These are phyloP conservation scores for Vitis rupestris DNA, from an alignment of 164 flowering plant species.

Conservation along the genomic window DNA sequence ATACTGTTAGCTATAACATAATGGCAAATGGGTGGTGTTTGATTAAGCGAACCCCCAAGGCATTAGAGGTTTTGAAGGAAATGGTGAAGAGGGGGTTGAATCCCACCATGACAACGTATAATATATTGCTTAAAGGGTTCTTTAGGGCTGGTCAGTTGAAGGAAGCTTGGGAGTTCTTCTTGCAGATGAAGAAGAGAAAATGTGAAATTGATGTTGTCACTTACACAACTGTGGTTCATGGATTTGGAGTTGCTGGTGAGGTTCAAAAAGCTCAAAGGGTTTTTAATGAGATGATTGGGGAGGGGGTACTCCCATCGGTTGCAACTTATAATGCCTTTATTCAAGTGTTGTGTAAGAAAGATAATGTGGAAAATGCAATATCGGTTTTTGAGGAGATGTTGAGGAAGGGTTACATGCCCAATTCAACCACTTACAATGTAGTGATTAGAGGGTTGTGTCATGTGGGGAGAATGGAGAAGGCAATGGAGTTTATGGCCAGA, in stretches of 20 bases:
- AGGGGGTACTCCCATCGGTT: slow-evolving; percentile 78
- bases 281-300: slow-evolving; percentile 60
- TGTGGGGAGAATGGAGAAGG: slow-evolving; percentile 60
- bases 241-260: slow-evolving; percentile 77
- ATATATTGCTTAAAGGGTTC: slow-evolving; percentile 77
- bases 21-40: slow-evolving; percentile 90
- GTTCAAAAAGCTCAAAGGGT: slow-evolving; percentile 60
- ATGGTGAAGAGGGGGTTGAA: slow-evolving; percentile 78
- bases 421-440: slow-evolving; percentile 63
- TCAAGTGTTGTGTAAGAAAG: slow-evolving; percentile 88
- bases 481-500: slow-evolving; percentile 55
- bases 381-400: slow-evolving; percentile 72
- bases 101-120: slow-evolving; percentile 63
- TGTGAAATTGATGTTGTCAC: slow-evolving; percentile 78
- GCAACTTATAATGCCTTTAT: slow-evolving; percentile 87
- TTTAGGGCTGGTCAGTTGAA: slow-evolving; percentile 68
- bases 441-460: slow-evolving; percentile 84
- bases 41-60: slow-evolving; percentile 60
- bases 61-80: slow-evolving; percentile 71
- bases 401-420: slow-evolving; percentile 75
- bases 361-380: slow-evolving; percentile 67
- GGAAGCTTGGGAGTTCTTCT: slow-evolving; percentile 78
- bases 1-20: slow-evolving; percentile 68
- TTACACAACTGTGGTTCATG: slow-evolving; percentile 87
- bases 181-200: slow-evolving; percentile 80